phyloP scores from a whole-genome alignment of 768 basidiomycete species.

The Amanita phalloides region DNA sequence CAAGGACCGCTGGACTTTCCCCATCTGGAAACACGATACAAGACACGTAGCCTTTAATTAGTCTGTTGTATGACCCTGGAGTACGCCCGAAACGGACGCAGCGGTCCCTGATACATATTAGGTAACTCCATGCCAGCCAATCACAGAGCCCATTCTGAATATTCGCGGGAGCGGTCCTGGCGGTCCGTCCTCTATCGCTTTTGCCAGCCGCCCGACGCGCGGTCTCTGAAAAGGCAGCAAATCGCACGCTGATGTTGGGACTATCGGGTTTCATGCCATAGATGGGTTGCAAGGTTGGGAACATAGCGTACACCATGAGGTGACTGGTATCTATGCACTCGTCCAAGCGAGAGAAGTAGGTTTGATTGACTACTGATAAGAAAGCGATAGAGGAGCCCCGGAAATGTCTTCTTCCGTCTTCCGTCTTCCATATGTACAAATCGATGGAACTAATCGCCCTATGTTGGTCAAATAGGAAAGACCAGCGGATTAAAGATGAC shows the following conservation, averaged over 20 bases:
- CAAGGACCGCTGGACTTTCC: background rate
- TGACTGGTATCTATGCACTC: too few relatives aligned
- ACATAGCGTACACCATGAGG: background rate
- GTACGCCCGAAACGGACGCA: background rate
- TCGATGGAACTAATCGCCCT: background rate
- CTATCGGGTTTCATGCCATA: background rate
- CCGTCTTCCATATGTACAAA: background rate
- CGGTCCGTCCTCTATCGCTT: background rate
- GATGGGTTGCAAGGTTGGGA: background rate
- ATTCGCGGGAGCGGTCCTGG: slow-evolving; percentile 1
- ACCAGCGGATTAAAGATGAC: background rate
- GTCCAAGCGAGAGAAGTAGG: background rate
- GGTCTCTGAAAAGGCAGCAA: background rate
- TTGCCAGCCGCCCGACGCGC: background rate
- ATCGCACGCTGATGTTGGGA: background rate
- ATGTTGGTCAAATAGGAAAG: background rate
- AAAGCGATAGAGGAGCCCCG: background rate
- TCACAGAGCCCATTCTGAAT: background rate
- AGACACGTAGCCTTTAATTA: background rate
- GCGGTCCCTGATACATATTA: background rate
- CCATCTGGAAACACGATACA: background rate
- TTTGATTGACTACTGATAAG: background rate
- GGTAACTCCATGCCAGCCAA: background rate
- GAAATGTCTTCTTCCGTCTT: background rate
- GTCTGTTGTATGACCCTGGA: background rate